Percentiles rank a stretch among this genome's conserved stretches.
These are phyloP conservation scores for Trichoderma koningiopsis DNA, from an alignment of 2,329 filamentous ascomycete genomes.

Conservation along the genomic window DNA sequence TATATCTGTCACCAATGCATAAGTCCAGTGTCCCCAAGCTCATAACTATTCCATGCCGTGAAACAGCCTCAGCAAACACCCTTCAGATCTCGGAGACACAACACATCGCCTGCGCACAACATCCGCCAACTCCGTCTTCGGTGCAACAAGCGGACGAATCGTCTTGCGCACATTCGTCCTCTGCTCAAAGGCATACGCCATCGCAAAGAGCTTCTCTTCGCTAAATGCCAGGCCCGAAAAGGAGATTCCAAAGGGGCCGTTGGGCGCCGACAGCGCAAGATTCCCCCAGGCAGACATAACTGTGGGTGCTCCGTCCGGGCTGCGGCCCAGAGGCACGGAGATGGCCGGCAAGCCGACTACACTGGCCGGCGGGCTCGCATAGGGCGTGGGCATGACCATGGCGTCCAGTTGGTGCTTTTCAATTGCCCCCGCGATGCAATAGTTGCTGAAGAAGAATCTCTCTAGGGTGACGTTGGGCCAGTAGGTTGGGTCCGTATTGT, in stretches of 20 bases:
- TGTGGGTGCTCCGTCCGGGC: background rate
- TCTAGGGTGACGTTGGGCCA: slow-evolving; percentile 1
- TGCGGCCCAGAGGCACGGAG: slow-evolving; percentile 7
- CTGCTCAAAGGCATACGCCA: slow-evolving; percentile 71
- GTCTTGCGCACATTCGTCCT: slow-evolving; percentile 42
- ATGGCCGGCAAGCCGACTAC: background rate
- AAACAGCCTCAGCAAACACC: background rate
- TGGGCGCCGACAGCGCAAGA: slow-evolving; percentile 56
- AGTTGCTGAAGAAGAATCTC: background rate
- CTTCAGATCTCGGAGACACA: background rate
- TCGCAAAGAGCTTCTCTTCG: slow-evolving; percentile 63
- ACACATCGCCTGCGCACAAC: slow-evolving; percentile 9
- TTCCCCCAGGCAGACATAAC: slow-evolving; percentile 52
- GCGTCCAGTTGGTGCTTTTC: background rate
- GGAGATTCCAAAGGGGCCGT: slow-evolving; percentile 61
- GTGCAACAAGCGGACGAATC: slow-evolving; percentile 34
- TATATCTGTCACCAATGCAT: background rate
- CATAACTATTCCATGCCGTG: background rate
- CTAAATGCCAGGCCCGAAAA: slow-evolving; percentile 64
- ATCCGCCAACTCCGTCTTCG: background rate
- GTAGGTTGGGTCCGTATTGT: background rate
- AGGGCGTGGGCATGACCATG: background rate
- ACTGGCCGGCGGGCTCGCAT: background rate
- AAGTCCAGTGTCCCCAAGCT: background rate
- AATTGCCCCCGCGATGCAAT: slow-evolving; percentile 2